Base-by-base conservation (phyloP, 2,329 filamentous ascomycete genomes). In the Fusarium sarcochroum region DNA sequence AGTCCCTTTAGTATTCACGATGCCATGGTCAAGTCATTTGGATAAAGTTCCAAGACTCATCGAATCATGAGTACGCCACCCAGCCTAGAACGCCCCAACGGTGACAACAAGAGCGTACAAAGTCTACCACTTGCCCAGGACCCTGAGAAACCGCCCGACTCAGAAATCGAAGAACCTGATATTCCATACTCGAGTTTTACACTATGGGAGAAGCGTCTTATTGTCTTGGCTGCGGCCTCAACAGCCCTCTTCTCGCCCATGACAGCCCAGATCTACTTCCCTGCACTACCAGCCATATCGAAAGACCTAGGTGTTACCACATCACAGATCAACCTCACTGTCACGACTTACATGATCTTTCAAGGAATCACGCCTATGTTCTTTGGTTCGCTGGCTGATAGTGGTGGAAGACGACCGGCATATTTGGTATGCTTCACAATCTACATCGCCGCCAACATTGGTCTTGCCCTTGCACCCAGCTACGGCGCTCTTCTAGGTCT, bases 311-410 rank as follows among this genome's bases (percentile, higher is more conserved):
- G 80, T 21, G 82, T 88, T 18, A 77, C 78, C 7, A 68, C 72
- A 30, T 69, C 77, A 1, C 68, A 80, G 47, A 81, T 86, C 63
- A 87, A 86, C 71, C 74, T 87, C 35, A 86, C 84, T 8, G 76
- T 87, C 40, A 87, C 85, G 3, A 85, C 83, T 2, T 87, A 87
- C 70, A 84, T 87, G 84, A 83, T 90, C 48, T 84, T 90, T 35
- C 88, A 90, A 78, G 88, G 85, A 20, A 76, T 90, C 14, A 82
- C 85, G 2, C 88, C 88, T 23, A 84, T 84, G 68, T 83, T 89
- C 58, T 78, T 88, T 40, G 87, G 86, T 1, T 83, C 84, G 5
- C 76, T 90, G 34, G 85, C 87, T 1, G 88, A 90, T 70, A 81
- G 75, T 3, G 78, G 80, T 3, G 87, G 88, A 3, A 80, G 87